Evolutionary conservation across 495 filamentous ascomycete genomes (phyloP).

Genomic region (Lepraria neglecta): DNA sequence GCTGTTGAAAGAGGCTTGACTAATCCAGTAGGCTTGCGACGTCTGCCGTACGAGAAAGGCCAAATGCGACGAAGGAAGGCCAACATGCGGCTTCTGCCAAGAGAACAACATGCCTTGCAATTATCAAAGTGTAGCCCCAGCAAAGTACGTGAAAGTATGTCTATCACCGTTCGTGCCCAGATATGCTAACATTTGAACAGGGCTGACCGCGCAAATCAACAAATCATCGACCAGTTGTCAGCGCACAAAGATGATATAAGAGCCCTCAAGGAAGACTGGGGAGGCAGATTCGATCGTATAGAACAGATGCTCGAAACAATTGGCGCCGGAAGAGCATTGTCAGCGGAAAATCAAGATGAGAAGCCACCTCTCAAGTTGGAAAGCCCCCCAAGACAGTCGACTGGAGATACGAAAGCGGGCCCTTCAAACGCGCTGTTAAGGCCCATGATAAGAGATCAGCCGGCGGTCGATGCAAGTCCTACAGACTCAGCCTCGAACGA

Average conservation of each 20-base stretch:
- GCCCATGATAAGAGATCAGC: conserved; percentile 11
- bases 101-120: conserved; percentile 50
- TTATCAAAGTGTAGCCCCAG: conserved; percentile 55
- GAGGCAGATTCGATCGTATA: conserved; percentile 25
- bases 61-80: conserved; percentile 58
- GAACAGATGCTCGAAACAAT: conserved; percentile 20
- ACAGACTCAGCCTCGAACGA: conserved; percentile 22
- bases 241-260: conserved; percentile 24
- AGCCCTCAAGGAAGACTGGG: conserved; percentile 20
- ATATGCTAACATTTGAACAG: conserved; percentile 17
- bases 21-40: conserved; percentile 48
- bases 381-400: conserved; percentile 5
- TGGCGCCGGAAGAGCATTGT: conserved; percentile 5
- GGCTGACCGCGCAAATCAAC: conserved; percentile 30
- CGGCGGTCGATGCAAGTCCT: conserved; percentile 20
- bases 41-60: conserved; percentile 56
- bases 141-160: conserved; percentile 42
- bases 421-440: neutral
- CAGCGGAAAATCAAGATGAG: conserved; percentile 12
- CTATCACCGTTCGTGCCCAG: neutral
- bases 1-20: neutral
- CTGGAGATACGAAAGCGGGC: conserved; percentile 7
- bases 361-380: conserved; percentile 14
- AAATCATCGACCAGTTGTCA: conserved; percentile 27
- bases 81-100: conserved; percentile 53